Evolutionary conservation across 2,329 filamentous ascomycete species (phyloP), one percentile per base, ranked within the genome.

Genomic region (Dactylella cylindrospora): DNA sequence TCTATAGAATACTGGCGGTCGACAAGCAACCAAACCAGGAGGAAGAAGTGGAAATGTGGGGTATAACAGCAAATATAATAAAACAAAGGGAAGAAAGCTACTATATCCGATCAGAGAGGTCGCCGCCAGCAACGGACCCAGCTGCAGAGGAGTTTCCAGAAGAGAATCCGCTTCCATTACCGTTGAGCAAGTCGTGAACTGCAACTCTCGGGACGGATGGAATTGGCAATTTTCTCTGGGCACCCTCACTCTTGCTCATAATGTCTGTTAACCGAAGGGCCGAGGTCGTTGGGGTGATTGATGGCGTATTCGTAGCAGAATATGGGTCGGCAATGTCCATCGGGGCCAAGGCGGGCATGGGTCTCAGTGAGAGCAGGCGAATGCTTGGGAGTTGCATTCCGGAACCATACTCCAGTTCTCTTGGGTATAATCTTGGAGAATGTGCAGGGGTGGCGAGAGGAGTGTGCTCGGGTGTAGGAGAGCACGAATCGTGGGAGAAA

Each of bases 391-490:
- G 79, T 73, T 96, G 90, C 68, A 91, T 79, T 67, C 86, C 84
- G 67, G 77, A 79, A 65, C 79, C 77, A 52, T 79, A 78, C 38
- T 69, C 68, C 23, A 66, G 77, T 88, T 62, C 90, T 82, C 67
- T 54, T 7, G 68, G 68, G 35, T 59, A 69, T 7, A 98, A 79
- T 35, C 93, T 88, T 45, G 93, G 93, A 13, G 90, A 96, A 74
- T 97, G 93, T 35, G 90, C 91, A 3, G 91, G 91, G 3, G 91
- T 98, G 22, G 90, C 91, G 52, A 97, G 83, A n/a, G 91, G 91
- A n/a, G 93, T 97, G 77, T 96, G 90, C 71, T 97, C 91, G 8
- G 91, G 93, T 1, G 91, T 98, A 3, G 91, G 93, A 7, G 91
- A 97, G 39, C 91, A 80, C 8, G 91, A 96, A 74, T 95, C 90